Base-by-base conservation (phyloP, 179 eudicot genomes). In the Spinacia oleracea region DNA sequence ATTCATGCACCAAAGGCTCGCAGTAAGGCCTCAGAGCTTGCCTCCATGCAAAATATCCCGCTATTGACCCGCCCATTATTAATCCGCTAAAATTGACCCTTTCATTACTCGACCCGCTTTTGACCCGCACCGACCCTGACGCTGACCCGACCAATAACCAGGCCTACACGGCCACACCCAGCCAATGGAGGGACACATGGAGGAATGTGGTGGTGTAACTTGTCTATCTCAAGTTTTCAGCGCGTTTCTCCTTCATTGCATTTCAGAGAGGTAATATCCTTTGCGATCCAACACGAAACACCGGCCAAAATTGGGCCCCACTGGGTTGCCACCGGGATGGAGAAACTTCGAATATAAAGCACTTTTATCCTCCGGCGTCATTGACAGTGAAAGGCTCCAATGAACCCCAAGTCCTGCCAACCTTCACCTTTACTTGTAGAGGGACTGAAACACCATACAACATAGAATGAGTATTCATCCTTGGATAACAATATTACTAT, bases 381-480 rank as follows among this genome's bases (percentile, higher is more conserved):
- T 82, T 86, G 66, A 75, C 82, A 34, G 80, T 53, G 73, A 91
- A 84, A 66, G 91, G 96, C 85, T 92, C 94, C 90, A 94, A 78
- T 70, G 98, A 88, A 65, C 99, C 99, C 98, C 99, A 96, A 42
- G 96, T 91, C 83, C 66, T 85, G 79, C 99, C 99, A 75, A 87
- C 83, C 92, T 88, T 92, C 81, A 96, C 84, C 80, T 96, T 96
- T 70, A 91, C 96, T 70, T 60, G 92, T 83, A 96, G 80, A 66
- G 99, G 98, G 82, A 96, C 99, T 96, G 88, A 60, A 84, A 80
- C 51, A 80, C 35, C 55, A 77, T 12, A 55, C 3, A 70, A 12
- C 11, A 40, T 56, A n/a, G 50, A 56, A 9, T 81, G 32, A 70
- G 74, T 32, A 55, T 43, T 21, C 4, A 3, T 53, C 15, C 25